Evolutionary conservation across 345 rosid genomes (phyloP), one percentile per base, ranked within the genome.

Genomic region (Cardamine resedifolia): DNA sequence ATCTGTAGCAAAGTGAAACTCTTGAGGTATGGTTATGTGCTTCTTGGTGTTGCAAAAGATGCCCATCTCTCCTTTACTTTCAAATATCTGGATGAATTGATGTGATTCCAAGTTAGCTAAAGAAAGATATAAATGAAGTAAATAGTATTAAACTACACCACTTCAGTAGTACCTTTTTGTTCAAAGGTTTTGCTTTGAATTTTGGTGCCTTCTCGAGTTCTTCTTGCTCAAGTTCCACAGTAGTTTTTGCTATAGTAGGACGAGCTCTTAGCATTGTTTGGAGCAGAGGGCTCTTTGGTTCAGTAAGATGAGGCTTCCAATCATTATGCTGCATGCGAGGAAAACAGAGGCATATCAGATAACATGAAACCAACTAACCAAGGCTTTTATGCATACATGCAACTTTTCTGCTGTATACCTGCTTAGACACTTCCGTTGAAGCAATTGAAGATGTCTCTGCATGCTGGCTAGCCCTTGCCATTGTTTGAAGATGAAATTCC

Each of bases 131-230:
- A 58, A 5, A 21, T 18, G 71, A 59, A 15, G 15, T 41, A 44
- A 10, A 33, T 44, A 64, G 43, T 49, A 12, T 19, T 58, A 5
- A 47, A 64, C 33, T 50, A 15, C 59, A 77, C 24, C 52, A 53
- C 56, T 38, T 27, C 30, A 60, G 70, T 62, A 49, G 10, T 79
- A 95, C 99, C 98, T 96, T 96, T 68, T 86, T 92, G 68, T 96
- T 90, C 79, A 96, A 74, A 77, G 97, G 96, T 82, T 85, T 91
- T 31, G 99, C 99, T 85, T 88, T 96, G 75, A 96, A 96, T 70
- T 86, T 96, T 31, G 98, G 97, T 15, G 85, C 82, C 76, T 90
- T 96, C 79, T 90, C 96, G 50, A 96, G 86, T 70, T 87, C 98
- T 71, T 92, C 99, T 67, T 80, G 87, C 83, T 90, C 96, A 58